phyloP scores from a whole-genome alignment of 805 yeast species.

The Jamesozyma lodderae region DNA sequence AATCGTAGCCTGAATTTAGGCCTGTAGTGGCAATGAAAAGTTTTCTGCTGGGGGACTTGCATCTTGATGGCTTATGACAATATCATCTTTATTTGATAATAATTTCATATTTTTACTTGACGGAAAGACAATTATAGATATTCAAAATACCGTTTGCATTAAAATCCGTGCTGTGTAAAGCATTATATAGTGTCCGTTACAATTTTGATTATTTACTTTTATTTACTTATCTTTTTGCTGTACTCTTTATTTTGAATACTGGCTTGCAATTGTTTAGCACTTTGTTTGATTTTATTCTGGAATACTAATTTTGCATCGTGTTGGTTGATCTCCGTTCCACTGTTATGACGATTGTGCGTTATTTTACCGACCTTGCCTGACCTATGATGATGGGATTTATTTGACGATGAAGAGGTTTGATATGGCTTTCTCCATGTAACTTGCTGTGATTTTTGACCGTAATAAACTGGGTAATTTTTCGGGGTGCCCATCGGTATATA shows the following conservation, averaged over 20 bases:
- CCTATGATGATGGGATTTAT: neutral
- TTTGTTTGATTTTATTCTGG: slow-evolving; percentile 4
- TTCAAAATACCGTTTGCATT: too few relatives aligned
- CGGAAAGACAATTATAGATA: too few relatives aligned
- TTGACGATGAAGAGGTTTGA: slow-evolving; percentile 1
- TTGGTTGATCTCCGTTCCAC: neutral
- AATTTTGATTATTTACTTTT: too few relatives aligned
- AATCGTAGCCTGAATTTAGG: too few relatives aligned
- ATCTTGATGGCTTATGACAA: too few relatives aligned
- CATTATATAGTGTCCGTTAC: too few relatives aligned
- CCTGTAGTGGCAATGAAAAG: too few relatives aligned
- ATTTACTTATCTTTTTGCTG: too few relatives aligned
- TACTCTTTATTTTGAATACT: slow-evolving; percentile 1
- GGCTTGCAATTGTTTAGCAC: slow-evolving; percentile 6
- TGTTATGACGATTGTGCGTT: neutral
- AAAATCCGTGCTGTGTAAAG: too few relatives aligned
- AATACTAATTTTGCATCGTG: neutral
- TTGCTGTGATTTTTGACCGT: slow-evolving; percentile 6
- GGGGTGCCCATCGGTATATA: slow-evolving; percentile 3
- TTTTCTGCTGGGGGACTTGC: too few relatives aligned
- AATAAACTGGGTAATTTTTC: neutral
- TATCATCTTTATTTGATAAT: too few relatives aligned
- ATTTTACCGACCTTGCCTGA: slow-evolving; percentile 3
- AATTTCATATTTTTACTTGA: too few relatives aligned
- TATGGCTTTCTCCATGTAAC: slow-evolving; percentile 5